Evolutionary conservation across 2,329 filamentous ascomycete species (phyloP).

Genomic region (Aureobasidium sp.): DNA sequence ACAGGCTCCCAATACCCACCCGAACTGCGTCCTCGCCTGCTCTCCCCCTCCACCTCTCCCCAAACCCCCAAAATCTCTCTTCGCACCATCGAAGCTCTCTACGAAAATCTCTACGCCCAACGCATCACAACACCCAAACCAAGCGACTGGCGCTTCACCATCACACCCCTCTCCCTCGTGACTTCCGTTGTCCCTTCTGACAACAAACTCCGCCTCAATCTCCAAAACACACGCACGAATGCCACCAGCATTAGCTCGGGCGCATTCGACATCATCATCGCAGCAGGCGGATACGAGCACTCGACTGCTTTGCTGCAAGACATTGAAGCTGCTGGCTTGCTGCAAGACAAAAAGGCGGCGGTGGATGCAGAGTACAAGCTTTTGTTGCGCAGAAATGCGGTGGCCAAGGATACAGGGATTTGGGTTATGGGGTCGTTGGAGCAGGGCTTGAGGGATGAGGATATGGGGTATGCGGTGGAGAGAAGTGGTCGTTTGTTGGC

Average conservation of each 20-base stretch:
- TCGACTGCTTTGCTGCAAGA: not conserved
- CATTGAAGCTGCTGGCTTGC: not conserved
- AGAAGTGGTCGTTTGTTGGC: conserved; percentile 18
- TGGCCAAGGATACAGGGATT: conserved; percentile 15
- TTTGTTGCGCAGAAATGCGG: not conserved
- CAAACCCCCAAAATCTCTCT: conserved; percentile 19
- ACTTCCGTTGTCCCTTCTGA: conserved; percentile 8
- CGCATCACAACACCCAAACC: conserved; percentile 19
- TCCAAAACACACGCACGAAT: conserved; percentile 19
- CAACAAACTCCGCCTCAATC: conserved; percentile 17
- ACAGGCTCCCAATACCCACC: conserved; percentile 1
- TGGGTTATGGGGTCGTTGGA: conserved; percentile 23
- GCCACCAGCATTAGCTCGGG: not conserved
- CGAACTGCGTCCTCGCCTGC: conserved; percentile 1
- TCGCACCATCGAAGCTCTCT: conserved; percentile 21
- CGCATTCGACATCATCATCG: conserved; percentile 20
- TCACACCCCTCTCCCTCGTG: conserved; percentile 17
- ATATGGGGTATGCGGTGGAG: conserved; percentile 21
- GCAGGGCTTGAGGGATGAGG: conserved; percentile 19
- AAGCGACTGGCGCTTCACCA: conserved; percentile 21
- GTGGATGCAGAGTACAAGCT: conserved; percentile 19
- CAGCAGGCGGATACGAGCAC: conserved; percentile 18
- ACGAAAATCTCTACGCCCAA: conserved; percentile 23
- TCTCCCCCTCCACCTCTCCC: not conserved
- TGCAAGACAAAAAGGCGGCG: not conserved